phyloP scores from a whole-genome alignment of 345 rosid genomes.

The Gossypium ekmanianum region DNA sequence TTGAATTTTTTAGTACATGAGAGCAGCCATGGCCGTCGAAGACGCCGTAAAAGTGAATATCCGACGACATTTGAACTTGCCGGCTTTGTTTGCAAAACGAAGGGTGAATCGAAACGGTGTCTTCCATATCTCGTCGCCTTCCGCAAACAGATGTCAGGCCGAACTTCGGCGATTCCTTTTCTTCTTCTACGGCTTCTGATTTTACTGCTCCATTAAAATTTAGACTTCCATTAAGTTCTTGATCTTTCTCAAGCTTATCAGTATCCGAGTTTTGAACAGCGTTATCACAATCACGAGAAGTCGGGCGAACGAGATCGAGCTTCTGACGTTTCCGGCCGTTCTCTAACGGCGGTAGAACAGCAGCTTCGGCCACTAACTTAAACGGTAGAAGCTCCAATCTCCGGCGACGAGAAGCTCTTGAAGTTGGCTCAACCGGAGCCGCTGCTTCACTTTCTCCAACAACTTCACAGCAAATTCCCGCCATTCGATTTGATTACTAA shows the following conservation, averaged over 20 bases:
- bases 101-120: slow-evolving; percentile 64
- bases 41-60: slow-evolving; percentile 62
- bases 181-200: slow-evolving; percentile 13
- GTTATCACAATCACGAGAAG: slow-evolving; percentile 21
- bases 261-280: slow-evolving; percentile 15
- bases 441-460: slow-evolving; percentile 60
- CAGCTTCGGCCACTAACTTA: slow-evolving; percentile 43
- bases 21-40: slow-evolving; percentile 99
- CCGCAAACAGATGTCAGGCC: slow-evolving; percentile 94
- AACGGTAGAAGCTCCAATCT: slow-evolving; percentile 57
- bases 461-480: slow-evolving; percentile 75
- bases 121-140: slow-evolving; percentile 93
- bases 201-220: slow-evolving; percentile 12
- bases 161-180: slow-evolving; percentile 37
- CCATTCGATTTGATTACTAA: slow-evolving; percentile 33
- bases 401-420: slow-evolving; percentile 50
- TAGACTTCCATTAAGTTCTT: not conserved
- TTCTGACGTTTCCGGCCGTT: slow-evolving; percentile 47
- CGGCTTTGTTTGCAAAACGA: slow-evolving; percentile 27
- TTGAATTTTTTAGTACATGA: slow-evolving; percentile 44
- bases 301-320: slow-evolving; percentile 5
- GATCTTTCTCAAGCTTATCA: not conserved
- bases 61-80: slow-evolving; percentile 7
- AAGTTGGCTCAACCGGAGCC: slow-evolving; percentile 44
- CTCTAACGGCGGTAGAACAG: slow-evolving; percentile 40